Percentiles rank a stretch among this genome's conserved stretches.
Conservation (phyloP, 371 early-diverging fungal species). For the Mortierella sp. region DNA sequence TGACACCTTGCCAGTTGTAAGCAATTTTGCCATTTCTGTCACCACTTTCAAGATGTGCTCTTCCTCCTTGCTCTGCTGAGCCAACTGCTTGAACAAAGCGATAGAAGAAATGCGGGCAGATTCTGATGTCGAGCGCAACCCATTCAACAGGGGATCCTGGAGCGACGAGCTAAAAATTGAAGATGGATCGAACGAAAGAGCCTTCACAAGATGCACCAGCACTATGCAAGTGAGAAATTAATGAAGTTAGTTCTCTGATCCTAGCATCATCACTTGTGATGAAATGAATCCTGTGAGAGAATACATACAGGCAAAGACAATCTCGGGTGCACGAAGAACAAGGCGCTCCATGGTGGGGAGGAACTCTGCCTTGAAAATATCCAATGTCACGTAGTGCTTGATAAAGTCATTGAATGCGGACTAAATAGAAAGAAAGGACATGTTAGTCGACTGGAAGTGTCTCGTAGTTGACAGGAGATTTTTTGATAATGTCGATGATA, state of each 20-base stretch:
- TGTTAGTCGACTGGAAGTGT: neutral
- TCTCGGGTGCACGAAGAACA: constrained; percentile 91
- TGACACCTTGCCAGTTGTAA: constrained; percentile 70
- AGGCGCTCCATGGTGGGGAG: constrained; percentile 78
- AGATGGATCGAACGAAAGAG: constrained; percentile 76
- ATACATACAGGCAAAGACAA: constrained; percentile 76
- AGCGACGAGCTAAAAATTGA: constrained; percentile 74
- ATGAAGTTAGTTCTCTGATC: neutral
- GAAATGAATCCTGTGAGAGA: neutral
- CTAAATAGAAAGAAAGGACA: constrained; percentile 26
- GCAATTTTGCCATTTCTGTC: constrained; percentile 69
- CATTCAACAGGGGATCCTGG: constrained; percentile 75
- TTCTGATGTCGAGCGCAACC: constrained; percentile 79
- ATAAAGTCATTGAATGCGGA: constrained; percentile 75
- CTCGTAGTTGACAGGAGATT: neutral
- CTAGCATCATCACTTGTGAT: neutral
- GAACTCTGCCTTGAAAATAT: constrained; percentile 66
- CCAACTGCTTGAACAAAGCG: constrained; percentile 71
- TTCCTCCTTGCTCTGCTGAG: constrained; percentile 63
- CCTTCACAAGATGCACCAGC: constrained; percentile 62
- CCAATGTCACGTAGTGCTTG: constrained; percentile 63
- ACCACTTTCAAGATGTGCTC: constrained; percentile 70
- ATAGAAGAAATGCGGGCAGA: constrained; percentile 69
- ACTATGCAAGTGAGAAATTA: constrained; percentile 56
- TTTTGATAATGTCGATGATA: neutral